A percentile compares a stretch with the other conserved stretches of the same genome.
phyloP scores from a whole-genome alignment of 768 basidiomycete species.

The Pisolithus marmoratus region DNA sequence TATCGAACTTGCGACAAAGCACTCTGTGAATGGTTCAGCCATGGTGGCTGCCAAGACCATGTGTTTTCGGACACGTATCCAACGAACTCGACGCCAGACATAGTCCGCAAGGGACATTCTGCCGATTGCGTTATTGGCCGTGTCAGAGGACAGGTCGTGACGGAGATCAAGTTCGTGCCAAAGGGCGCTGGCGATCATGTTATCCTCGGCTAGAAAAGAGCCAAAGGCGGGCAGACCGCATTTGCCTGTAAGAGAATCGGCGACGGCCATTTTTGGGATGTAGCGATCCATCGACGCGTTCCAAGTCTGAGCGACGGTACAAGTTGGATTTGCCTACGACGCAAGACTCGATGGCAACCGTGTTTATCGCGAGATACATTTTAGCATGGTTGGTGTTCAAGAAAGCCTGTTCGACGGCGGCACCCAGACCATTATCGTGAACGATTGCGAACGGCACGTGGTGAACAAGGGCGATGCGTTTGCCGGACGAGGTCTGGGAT shows the following conservation, averaged over 20 bases:
- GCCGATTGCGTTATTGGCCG: conserved; percentile 84
- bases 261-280: conserved; percentile 35
- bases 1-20: conserved; percentile 62
- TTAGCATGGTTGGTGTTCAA: conserved; percentile 97
- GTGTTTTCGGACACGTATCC: conserved; percentile 94
- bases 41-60: conserved; percentile 88
- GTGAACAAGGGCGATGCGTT: conserved; percentile 80
- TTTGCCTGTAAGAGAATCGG: conserved; percentile 16
- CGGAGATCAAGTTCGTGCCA: conserved; percentile 91
- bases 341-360: conserved; percentile 85
- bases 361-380: conserved; percentile 95
- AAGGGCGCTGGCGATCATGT: conserved; percentile 88
- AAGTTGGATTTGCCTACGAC: conserved; percentile 96
- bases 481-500: conserved; percentile 29
- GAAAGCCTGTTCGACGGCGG: conserved; percentile 87
- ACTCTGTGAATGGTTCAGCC: conserved; percentile 91
- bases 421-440: conserved; percentile 65
- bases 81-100: conserved; percentile 83
- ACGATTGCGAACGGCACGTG: conserved; percentile 89
- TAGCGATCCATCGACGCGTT: conserved; percentile 65
- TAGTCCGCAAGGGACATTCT: conserved; percentile 84
- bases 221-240: conserved; percentile 75
- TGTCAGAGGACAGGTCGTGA: conserved; percentile 88
- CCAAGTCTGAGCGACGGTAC: conserved; percentile 85
- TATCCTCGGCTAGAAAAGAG: conserved; percentile 93